phyloP scores from a whole-genome alignment of 1,139 yeast species.

The Hansenula lynferdii region DNA sequence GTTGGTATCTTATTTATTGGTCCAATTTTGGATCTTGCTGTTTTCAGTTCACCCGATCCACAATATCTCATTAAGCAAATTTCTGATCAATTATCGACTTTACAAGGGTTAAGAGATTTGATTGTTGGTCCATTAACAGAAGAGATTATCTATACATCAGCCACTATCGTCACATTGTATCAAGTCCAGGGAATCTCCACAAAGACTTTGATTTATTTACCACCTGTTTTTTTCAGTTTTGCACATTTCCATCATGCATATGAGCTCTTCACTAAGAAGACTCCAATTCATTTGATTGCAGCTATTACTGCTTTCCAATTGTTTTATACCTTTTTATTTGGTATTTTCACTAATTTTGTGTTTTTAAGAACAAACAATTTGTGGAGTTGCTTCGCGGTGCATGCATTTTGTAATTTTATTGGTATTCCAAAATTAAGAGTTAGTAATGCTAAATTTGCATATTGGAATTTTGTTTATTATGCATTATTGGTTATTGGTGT shows the following conservation, averaged over 20 bases:
- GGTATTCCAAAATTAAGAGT: conserved; percentile 61
- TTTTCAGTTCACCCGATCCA: conserved; percentile 20
- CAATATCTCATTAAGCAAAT: conserved; percentile 19
- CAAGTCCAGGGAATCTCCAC: conserved; percentile 26
- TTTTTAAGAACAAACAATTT: conserved; percentile 50
- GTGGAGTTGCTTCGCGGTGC: conserved; percentile 63
- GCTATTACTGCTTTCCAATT: conserved; percentile 52
- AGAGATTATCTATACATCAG: conserved; percentile 73
- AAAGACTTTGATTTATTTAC: conserved; percentile 30
- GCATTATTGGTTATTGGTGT: conserved; percentile 40
- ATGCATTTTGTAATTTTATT: conserved; percentile 68
- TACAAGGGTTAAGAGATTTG: conserved; percentile 59
- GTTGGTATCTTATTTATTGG: conserved; percentile 50
- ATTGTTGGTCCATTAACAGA: conserved; percentile 85
- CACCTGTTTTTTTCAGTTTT: conserved; percentile 80
- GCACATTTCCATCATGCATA: conserved; percentile 89
- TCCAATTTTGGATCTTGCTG: conserved; percentile 44
- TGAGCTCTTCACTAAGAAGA: conserved; percentile 38
- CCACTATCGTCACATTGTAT: conserved; percentile 41
- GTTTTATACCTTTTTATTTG: conserved; percentile 74
- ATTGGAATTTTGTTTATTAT: conserved; percentile 34
- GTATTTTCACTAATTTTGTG: conserved; percentile 62
- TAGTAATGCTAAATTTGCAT: conserved; percentile 15
- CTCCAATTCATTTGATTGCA: conserved; percentile 29
- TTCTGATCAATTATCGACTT: conserved; percentile 26